phyloP scores from a whole-genome alignment of 306 rosid species.

The Purshia tridentata region DNA sequence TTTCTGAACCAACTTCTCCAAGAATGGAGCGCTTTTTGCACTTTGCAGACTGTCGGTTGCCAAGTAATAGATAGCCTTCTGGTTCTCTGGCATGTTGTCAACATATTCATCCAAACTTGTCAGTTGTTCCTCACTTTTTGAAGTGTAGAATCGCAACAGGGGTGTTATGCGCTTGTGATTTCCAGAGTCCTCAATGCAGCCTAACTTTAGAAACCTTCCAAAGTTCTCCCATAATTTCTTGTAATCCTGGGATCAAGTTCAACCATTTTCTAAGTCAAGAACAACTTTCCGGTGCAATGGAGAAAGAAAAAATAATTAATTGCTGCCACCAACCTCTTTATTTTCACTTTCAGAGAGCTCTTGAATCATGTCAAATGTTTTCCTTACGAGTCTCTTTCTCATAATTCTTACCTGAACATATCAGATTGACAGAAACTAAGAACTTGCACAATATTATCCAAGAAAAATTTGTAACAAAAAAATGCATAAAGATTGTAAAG shows the following conservation, averaged over 20 bases:
- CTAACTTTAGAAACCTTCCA: conserved; percentile 87
- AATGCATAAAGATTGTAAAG: background rate
- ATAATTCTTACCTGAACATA: conserved; percentile 86
- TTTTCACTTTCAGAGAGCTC: conserved; percentile 84
- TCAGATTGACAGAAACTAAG: background rate
- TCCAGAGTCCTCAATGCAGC: conserved; percentile 89
- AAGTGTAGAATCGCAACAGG: conserved; percentile 79
- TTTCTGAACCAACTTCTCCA: conserved; percentile 90
- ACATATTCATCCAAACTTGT: conserved; percentile 90
- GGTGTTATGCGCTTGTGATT: conserved; percentile 97
- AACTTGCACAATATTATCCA: background rate
- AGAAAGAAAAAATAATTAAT: conserved; percentile 11
- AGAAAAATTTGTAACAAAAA: conserved; percentile 7
- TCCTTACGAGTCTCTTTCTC: conserved; percentile 97
- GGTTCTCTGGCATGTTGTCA: conserved; percentile 92
- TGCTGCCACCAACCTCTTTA: conserved; percentile 63
- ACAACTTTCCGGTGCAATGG: conserved; percentile 17
- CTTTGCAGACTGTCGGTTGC: conserved; percentile 98
- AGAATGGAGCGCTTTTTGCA: conserved; percentile 92
- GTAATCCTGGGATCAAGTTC: conserved; percentile 64
- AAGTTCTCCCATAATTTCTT: conserved; percentile 99
- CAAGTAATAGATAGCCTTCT: conserved; percentile 88
- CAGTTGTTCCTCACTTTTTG: conserved; percentile 87
- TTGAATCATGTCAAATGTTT: conserved; percentile 97
- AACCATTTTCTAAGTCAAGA: conserved; percentile 14